These are phyloP conservation scores for Agrocybe chaxingu DNA, from an alignment of 768 basidiomycete genomes.

Conservation along the genomic window DNA sequence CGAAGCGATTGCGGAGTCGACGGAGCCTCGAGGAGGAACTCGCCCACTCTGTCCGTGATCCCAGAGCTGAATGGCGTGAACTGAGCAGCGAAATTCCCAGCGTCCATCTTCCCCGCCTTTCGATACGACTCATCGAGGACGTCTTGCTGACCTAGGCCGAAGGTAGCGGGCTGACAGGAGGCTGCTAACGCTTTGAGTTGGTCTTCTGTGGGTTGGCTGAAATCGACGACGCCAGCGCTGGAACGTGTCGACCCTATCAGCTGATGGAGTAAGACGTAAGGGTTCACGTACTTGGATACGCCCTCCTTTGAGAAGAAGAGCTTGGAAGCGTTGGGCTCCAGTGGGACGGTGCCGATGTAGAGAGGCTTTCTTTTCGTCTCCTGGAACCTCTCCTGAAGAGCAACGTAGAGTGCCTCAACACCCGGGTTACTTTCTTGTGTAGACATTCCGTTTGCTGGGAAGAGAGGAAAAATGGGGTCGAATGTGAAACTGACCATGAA, in stretches of 20 bases:
- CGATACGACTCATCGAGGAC: slow-evolving; percentile 29
- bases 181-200: slow-evolving; percentile 16
- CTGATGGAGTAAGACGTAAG: too few relatives aligned
- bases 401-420: too few relatives aligned
- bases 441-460: too few relatives aligned
- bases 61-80: slow-evolving; percentile 23
- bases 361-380: too few relatives aligned
- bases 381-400: too few relatives aligned
- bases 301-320: background rate
- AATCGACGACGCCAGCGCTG: background rate
- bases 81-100: slow-evolving; percentile 22
- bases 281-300: too few relatives aligned
- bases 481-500: too few relatives aligned
- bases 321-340: background rate
- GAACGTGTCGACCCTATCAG: background rate
- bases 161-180: slow-evolving; percentile 24
- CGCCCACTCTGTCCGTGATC: slow-evolving; percentile 22
- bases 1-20: slow-evolving; percentile 16
- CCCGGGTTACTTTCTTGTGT: too few relatives aligned
- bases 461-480: too few relatives aligned
- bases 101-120: slow-evolving; percentile 28
- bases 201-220: background rate
- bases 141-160: slow-evolving; percentile 22
- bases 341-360: background rate
- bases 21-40: slow-evolving; percentile 16